Base-by-base conservation (phyloP, 2,329 filamentous ascomycete genomes). In the Hymenoscyphus infarciens region DNA sequence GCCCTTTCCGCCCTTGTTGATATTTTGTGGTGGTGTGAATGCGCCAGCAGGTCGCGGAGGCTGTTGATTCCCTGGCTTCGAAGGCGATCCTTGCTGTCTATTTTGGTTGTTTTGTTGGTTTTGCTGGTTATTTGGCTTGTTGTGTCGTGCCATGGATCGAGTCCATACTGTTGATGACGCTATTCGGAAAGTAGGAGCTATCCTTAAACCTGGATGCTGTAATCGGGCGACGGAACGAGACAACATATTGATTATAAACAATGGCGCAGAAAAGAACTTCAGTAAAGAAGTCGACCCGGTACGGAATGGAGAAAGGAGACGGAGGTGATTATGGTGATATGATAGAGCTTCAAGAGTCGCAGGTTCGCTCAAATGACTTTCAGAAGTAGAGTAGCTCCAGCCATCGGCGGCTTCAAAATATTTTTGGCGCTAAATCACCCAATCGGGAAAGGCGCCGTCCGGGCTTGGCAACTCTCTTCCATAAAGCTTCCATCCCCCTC, bases 71-170 rank as follows among this genome's bases (percentile, higher is more conserved):
- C 61, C 66, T 31, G 63, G 19, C 55, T 68, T 63, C 60, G 64
- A 68, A 38, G 64, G 63, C 38, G 62, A 65, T 11, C 69, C 67
- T 67, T 61, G 62, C 22, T 66, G 62, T 54, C 71, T 73, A 59
- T 72, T 73, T 10, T 68, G 63, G n/a, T 60, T 49, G 42, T 72
- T 73, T 13, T 67, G 29, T 31, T 45, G 39, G 39, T 72, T 73
- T 13, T 67, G 63, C 13, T 60, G 58, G 45, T 68, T 49, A 57
- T 69, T 66, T 58, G 72, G 69, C 49, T 69, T 69, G 57, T 76
- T 76, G 64, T 76, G 72, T 33, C 77, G 74, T 49, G 79, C 78
- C 76, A 82, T 77, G 27, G 76, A 76, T 63, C 79, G 76, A 63
- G 66, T 72, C 79, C 78, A 81, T 75, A 77, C 67, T 66, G 73